These are phyloP conservation scores for Melanomma pulvis-pyrius DNA, from an alignment of 495 filamentous ascomycete genomes.

Conservation along the genomic window DNA sequence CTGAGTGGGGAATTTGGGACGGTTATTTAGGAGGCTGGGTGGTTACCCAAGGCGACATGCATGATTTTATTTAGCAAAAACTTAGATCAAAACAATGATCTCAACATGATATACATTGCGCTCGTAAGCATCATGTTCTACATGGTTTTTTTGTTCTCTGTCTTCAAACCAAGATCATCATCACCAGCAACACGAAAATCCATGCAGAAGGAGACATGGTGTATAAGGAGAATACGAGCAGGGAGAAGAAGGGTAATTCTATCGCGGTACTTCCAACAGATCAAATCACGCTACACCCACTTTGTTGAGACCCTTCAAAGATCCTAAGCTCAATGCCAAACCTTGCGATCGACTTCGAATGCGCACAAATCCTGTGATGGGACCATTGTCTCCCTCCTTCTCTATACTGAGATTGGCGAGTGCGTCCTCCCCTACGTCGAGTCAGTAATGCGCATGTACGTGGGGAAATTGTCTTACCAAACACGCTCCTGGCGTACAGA, in stretches of 20 bases:
- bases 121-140: too few species aligned
- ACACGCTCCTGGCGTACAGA: conserved; percentile 94
- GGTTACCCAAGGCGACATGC: background rate
- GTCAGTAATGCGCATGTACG: conserved; percentile 3
- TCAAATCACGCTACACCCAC: conserved; percentile 52
- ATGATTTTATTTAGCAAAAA: background rate
- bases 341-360: conserved; percentile 98
- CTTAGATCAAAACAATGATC: background rate
- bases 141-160: too few species aligned
- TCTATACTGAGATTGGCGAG: conserved; percentile 97
- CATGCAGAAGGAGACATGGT: too few species aligned
- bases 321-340: conserved; percentile 89
- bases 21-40: background rate
- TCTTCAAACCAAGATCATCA: too few species aligned
- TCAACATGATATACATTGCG: too few species aligned
- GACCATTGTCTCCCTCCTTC: conserved; percentile 93
- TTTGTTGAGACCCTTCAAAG: conserved; percentile 92
- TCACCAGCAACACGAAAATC: too few species aligned
- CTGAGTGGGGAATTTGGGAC: background rate
- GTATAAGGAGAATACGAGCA: too few species aligned
- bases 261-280: background rate
- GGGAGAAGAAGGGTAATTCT: too few species aligned
- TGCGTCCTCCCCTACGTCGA: conserved; percentile 86
- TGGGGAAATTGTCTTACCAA: conserved; percentile 70
- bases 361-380: conserved; percentile 96